A percentile compares a stretch with the other conserved stretches of the same genome.
These are phyloP conservation scores for Chlamydomonas asymmetrica DNA, from an alignment of 139 green algal genomes.

Conservation along the genomic window DNA sequence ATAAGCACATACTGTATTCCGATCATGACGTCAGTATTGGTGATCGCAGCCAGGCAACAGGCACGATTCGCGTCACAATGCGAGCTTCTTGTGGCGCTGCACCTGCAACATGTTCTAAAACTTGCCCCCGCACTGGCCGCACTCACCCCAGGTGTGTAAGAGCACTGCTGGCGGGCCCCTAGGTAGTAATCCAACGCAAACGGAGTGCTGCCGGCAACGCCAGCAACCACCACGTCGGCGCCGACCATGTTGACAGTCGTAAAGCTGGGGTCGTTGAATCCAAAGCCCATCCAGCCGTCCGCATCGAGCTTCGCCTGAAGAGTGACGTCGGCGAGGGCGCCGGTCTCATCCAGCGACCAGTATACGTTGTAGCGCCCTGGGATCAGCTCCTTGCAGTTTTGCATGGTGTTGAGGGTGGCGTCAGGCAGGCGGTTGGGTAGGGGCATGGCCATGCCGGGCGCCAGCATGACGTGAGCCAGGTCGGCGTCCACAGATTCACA, in stretches of 20 bases:
- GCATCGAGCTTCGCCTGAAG: not conserved
- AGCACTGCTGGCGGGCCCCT: not conserved
- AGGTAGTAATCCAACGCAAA: not conserved
- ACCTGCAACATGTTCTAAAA: too few species aligned
- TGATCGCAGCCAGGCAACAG: too few species aligned
- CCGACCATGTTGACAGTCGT: not conserved
- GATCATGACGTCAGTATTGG: too few species aligned
- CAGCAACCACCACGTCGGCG: not conserved
- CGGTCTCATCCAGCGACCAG: constrained; percentile 4
- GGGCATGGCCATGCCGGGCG: not conserved
- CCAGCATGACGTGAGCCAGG: not conserved
- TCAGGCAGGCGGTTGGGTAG: not conserved
- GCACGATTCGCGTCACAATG: too few species aligned
- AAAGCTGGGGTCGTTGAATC: not conserved
- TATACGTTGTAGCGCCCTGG: constrained; percentile 14
- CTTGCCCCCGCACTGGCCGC: too few species aligned
- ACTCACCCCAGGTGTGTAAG: not conserved
- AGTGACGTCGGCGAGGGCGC: not conserved
- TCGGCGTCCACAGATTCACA: not conserved
- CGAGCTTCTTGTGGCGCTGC: too few species aligned
- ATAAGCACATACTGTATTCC: too few species aligned
- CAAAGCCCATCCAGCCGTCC: not conserved
- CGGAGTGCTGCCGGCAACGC: not conserved
- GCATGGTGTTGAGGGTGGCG: constrained; percentile 1
- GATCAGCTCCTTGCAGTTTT: constrained; percentile 18